These are phyloP conservation scores for Colletotrichum sp. DNA, from an alignment of 2,329 filamentous ascomycete species.

Conservation along the genomic window DNA sequence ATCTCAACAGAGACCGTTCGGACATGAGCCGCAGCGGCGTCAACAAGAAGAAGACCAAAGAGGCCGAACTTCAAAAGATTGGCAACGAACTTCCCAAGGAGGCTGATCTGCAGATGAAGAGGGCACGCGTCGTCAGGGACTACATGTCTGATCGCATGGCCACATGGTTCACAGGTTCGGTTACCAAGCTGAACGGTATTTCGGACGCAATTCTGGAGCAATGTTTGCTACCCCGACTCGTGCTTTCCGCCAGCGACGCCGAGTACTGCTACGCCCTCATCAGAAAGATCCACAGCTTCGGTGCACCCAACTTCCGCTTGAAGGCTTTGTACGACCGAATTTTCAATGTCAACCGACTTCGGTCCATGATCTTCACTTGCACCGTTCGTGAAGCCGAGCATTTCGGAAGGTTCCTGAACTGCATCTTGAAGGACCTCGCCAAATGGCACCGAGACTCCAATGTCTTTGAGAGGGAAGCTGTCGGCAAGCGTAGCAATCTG, in stretches of 20 bases:
- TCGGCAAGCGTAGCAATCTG: constrained; percentile 53
- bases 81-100: constrained; percentile 76
- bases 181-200: constrained; percentile 68
- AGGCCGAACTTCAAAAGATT: constrained; percentile 71
- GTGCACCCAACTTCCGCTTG: constrained; percentile 85
- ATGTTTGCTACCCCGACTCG: constrained; percentile 87
- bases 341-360: constrained; percentile 82
- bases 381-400: constrained; percentile 92
- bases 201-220: constrained; percentile 85
- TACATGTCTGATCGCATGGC: constrained; percentile 78
- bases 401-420: constrained; percentile 87
- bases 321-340: constrained; percentile 83
- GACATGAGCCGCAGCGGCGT: constrained; percentile 73
- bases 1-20: constrained; percentile 72
- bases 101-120: constrained; percentile 65
- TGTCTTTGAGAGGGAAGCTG: constrained; percentile 83
- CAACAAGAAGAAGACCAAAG: constrained; percentile 72
- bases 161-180: constrained; percentile 74
- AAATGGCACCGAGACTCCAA: constrained; percentile 71
- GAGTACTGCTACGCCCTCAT: constrained; percentile 89
- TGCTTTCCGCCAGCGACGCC: constrained; percentile 85
- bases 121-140: constrained; percentile 70
- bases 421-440: constrained; percentile 79
- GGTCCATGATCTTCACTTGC: constrained; percentile 84
- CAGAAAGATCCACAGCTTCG: constrained; percentile 84